phyloP scores from a whole-genome alignment of 179 eudicot species.

The Silene coronaria region DNA sequence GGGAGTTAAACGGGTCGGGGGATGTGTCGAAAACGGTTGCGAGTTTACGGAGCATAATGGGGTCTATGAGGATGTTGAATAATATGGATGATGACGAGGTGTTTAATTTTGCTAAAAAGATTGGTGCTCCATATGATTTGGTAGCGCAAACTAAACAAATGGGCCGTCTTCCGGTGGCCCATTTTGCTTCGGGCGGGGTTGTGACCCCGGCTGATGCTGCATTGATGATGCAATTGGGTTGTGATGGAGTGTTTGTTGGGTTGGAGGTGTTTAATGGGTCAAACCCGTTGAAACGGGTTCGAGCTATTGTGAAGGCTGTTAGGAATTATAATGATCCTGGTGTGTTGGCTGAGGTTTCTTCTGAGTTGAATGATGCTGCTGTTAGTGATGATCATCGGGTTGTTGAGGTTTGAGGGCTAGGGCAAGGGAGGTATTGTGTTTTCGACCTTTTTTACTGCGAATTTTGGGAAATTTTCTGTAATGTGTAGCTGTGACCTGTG shows the following conservation, averaged over 20 bases:
- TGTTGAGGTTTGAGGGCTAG: constrained; percentile 32
- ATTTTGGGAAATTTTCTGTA: constrained; percentile 5
- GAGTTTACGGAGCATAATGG: constrained; percentile 66
- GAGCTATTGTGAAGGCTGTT: constrained; percentile 75
- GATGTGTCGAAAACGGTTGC: constrained; percentile 49
- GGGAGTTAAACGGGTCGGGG: constrained; percentile 42
- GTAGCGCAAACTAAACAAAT: constrained; percentile 84
- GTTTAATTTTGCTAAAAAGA: constrained; percentile 57
- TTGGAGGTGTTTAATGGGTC: constrained; percentile 44
- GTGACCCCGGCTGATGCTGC: constrained; percentile 79
- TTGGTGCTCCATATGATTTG: constrained; percentile 68
- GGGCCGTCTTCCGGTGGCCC: constrained; percentile 79
- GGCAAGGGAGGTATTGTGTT: constrained; percentile 21
- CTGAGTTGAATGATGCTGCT: constrained; percentile 47
- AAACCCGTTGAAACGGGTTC: constrained; percentile 48
- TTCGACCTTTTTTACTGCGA: not conserved
- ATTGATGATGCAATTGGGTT: constrained; percentile 82
- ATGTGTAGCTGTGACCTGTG: not conserved
- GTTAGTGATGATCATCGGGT: constrained; percentile 38
- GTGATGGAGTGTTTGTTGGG: constrained; percentile 82
- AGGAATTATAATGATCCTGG: constrained; percentile 71
- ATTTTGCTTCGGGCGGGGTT: constrained; percentile 76
- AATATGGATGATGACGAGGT: constrained; percentile 83
- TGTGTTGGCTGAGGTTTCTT: constrained; percentile 50
- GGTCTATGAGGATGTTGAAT: constrained; percentile 46